phyloP scores from a whole-genome alignment of 73 alveolate species.

The Paramecium sexaurelia region DNA sequence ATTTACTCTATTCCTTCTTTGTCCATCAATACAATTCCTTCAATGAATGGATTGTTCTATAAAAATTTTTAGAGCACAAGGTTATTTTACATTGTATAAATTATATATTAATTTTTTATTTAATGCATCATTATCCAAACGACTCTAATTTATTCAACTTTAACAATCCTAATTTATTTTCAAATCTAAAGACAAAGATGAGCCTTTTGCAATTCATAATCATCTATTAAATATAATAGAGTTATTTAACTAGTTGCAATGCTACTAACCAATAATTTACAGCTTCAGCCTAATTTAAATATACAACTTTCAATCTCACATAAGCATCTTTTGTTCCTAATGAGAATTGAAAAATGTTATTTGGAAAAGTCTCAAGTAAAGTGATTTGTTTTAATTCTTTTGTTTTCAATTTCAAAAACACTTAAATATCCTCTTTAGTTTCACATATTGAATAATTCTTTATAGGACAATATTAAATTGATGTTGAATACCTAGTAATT shows the following conservation, averaged over 20 bases:
- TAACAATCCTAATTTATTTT: not conserved
- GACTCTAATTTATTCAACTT: not conserved
- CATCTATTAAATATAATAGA: not conserved
- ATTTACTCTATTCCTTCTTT: constrained; percentile 40
- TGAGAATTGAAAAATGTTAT: not conserved
- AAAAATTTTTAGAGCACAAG: not conserved
- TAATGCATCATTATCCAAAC: not conserved
- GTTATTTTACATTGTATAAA: not conserved
- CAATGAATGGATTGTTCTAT: constrained; percentile 24
- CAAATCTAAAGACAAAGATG: not conserved
- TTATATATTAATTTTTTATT: not conserved
- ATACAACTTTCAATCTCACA: not conserved
- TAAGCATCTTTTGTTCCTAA: constrained; percentile 9
- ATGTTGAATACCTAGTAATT: not conserved
- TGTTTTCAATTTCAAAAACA: constrained; percentile 11
- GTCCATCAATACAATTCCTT: constrained; percentile 32
- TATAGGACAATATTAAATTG: not conserved
- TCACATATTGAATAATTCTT: not conserved
- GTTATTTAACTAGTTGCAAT: not conserved
- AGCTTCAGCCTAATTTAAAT: not conserved
- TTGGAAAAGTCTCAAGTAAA: not conserved
- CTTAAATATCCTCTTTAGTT: not conserved
- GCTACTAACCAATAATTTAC: not conserved
- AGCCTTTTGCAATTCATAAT: not conserved
- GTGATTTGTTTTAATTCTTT: not conserved